A percentile compares a stretch with the other conserved stretches of the same genome.
These are phyloP conservation scores for Curvularia eragrostidis DNA, from an alignment of 2,329 filamentous ascomycete species.

Conservation along the genomic window DNA sequence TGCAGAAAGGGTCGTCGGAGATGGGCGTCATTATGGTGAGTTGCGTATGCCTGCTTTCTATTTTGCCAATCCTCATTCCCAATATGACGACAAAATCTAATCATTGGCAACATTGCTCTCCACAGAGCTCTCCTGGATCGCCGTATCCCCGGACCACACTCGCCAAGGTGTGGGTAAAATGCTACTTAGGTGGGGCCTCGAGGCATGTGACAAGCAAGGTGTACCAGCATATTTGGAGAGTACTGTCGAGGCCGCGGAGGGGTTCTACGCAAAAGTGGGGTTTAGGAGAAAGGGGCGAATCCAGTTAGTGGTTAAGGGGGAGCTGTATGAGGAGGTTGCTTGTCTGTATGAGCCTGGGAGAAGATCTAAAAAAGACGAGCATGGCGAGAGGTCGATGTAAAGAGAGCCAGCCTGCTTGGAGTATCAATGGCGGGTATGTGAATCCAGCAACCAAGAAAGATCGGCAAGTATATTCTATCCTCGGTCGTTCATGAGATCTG, in stretches of 20 bases:
- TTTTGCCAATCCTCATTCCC: not conserved
- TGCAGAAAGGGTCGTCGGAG: constrained; percentile 5
- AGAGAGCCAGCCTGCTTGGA: not conserved
- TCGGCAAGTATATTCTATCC: not conserved
- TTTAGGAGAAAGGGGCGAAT: constrained; percentile 14
- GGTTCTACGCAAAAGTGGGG: constrained; percentile 13
- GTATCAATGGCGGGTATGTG: not conserved
- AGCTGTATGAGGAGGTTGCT: constrained; percentile 14
- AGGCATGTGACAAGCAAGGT: not conserved
- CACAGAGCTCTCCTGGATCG: constrained; percentile 17
- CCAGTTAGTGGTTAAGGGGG: constrained; percentile 4
- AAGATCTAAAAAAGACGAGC: not conserved
- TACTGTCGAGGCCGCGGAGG: constrained; percentile 7
- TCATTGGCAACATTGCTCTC: not conserved
- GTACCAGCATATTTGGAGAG: constrained; percentile 15
- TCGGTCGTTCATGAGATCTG: not conserved
- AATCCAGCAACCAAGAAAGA: not conserved
- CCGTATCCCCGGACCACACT: constrained; percentile 9
- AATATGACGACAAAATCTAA: not conserved
- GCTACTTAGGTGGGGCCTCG: constrained; percentile 15
- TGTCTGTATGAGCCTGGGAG: constrained; percentile 10
- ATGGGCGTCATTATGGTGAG: constrained; percentile 15
- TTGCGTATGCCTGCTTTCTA: not conserved
- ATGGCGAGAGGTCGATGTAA: not conserved
- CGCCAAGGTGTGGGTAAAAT: constrained; percentile 9